Base-by-base conservation (phyloP, 1,139 yeast species). In the Protomyces inouyei region DNA sequence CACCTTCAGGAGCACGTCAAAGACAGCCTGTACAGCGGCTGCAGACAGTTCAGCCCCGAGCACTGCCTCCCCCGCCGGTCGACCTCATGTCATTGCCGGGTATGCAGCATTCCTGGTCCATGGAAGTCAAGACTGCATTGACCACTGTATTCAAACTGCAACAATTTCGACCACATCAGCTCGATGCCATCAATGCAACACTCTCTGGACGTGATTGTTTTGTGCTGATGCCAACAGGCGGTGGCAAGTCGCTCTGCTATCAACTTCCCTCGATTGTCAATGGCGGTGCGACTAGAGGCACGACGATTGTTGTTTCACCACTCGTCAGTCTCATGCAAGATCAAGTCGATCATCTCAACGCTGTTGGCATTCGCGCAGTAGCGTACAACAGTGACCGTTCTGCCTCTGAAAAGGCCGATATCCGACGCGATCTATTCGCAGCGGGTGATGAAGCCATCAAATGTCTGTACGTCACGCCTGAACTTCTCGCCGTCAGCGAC, bases 181-280 rank as follows among this genome's bases (percentile, higher is more conserved):
- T 86, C 52, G 95, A 89, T 66, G 98, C 98, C 0, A 82, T 95
- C 12, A 84, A 87, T 70, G 86, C 96, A 0, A 86, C 97, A 0
- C 77, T 95, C 43, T 75, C 81, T 14, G 96, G 97, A 0, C 81
- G 82, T 59, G 98, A 95, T 74, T 96, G 89, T 0, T 90, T 95
- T 77, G 97, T 95, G 1, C 79, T 95, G 69, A 93, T 95, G 97
- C 99, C 99, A 0, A 95, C 99, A 0, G 99, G 99, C 54, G 98
- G 98, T 60, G 99, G 99, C 60, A 95, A 95, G 74, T 92, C 98
- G 0, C 77, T 95, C 52, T 95, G 99, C 73, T 95, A 92, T 74
- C 99, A 95, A 75, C 77, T 95, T 21, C 98, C 99, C 0, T 97
- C 98, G 0, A 78, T 93, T 59, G 85, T 93, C 0, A 79, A 80